Conservation (phyloP, 306 rosid species). For the Luffa acutangula region DNA sequence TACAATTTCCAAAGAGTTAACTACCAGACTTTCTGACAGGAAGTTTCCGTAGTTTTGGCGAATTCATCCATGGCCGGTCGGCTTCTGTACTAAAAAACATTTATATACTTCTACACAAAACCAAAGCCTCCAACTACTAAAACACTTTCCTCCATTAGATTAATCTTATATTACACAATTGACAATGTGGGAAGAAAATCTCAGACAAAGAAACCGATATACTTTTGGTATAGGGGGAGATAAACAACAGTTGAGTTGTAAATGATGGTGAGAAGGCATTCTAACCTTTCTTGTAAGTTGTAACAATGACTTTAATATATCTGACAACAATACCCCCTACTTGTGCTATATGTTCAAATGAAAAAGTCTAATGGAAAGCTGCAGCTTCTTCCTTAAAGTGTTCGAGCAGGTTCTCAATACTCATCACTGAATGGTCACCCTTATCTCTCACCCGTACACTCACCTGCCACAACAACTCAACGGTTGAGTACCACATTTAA, state of each 20-base stretch:
- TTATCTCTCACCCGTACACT: constrained; percentile 75
- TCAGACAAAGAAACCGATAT: neutral
- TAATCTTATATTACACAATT: neutral
- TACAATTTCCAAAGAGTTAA: no score
- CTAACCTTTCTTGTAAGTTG: neutral
- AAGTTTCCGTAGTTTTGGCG: no score
- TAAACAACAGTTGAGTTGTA: neutral
- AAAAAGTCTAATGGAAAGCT: constrained; percentile 35
- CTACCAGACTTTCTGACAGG: no score
- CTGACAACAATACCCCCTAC: neutral
- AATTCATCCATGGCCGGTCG: no score
- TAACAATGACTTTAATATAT: neutral
- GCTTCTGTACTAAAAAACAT: no score
- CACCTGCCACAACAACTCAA: constrained; percentile 42
- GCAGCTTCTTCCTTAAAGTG: constrained; percentile 50
- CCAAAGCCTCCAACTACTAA: neutral
- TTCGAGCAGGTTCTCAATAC: constrained; percentile 45
- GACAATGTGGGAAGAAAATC: neutral
- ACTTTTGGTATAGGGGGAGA: neutral
- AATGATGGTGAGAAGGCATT: neutral
- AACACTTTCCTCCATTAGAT: neutral
- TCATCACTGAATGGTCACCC: constrained; percentile 47
- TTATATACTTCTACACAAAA: no score
- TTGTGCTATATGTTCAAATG: neutral
- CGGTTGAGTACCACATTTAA: neutral